phyloP scores from a whole-genome alignment of 2,329 filamentous ascomycete species.

The Sporothrix curviconia region DNA sequence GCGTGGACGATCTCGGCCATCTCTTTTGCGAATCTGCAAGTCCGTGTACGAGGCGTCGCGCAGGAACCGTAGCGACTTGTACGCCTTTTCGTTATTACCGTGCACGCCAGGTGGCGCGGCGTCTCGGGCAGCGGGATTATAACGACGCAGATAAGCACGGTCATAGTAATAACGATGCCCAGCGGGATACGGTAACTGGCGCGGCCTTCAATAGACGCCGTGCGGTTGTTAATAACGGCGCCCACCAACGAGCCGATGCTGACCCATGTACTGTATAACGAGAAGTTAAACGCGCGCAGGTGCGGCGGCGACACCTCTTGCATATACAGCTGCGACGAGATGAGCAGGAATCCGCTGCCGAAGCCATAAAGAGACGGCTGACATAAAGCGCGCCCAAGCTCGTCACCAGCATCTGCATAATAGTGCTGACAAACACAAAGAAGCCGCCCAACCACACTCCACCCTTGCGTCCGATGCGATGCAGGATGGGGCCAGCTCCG shows the following conservation, averaged over 20 bases:
- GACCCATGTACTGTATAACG: constrained; percentile 29
- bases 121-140: constrained; percentile 33
- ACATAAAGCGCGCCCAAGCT: constrained; percentile 26
- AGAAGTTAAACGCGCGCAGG: constrained; percentile 29
- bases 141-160: constrained; percentile 27
- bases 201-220: constrained; percentile 33
- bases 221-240: constrained; percentile 27
- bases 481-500: constrained; percentile 26
- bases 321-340: constrained; percentile 32
- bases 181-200: constrained; percentile 23
- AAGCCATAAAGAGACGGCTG: constrained; percentile 28
- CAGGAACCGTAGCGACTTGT: constrained; percentile 23
- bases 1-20: constrained; percentile 30
- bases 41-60: constrained; percentile 26
- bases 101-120: constrained; percentile 34
- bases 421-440: constrained; percentile 25
- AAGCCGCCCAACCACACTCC: constrained; percentile 26
- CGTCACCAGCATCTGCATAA: constrained; percentile 27
- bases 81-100: constrained; percentile 28
- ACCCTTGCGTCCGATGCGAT: constrained; percentile 23
- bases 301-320: constrained; percentile 32
- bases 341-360: constrained; percentile 32
- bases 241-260: constrained; percentile 30
- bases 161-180: constrained; percentile 28
- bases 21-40: constrained; percentile 25